Percentiles rank a stretch among this genome's conserved stretches.
Evolutionary conservation across 2,329 filamentous ascomycete species (phyloP).

Genomic region (Pseudocercospora pini-densiflorae): DNA sequence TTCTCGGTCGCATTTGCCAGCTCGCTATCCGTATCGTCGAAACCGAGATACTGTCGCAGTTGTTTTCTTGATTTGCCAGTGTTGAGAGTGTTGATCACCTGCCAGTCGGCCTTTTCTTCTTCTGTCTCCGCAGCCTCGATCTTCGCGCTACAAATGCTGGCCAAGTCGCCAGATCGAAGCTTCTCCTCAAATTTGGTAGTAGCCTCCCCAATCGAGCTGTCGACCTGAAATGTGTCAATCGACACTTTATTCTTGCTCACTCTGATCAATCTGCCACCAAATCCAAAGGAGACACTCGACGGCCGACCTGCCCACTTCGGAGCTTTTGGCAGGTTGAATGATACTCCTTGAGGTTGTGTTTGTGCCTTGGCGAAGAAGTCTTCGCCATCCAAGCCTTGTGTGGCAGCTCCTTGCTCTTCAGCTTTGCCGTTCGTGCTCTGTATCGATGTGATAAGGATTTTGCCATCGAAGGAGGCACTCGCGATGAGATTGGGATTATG

Average conservation of each 20-base stretch:
- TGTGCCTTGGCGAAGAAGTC: slow-evolving; percentile 97
- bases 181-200: slow-evolving; percentile 87
- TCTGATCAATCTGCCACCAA: slow-evolving; percentile 87
- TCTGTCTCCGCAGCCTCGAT: slow-evolving; percentile 77
- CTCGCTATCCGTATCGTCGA: slow-evolving; percentile 61
- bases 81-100: slow-evolving; percentile 86
- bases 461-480: slow-evolving; percentile 96
- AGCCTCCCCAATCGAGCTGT: slow-evolving; percentile 80
- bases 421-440: slow-evolving; percentile 86
- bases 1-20: slow-evolving; percentile 47
- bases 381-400: slow-evolving; percentile 76
- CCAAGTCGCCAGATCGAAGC: slow-evolving; percentile 76
- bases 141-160: slow-evolving; percentile 78
- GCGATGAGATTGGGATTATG: slow-evolving; percentile 90
- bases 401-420: slow-evolving; percentile 65
- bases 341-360: slow-evolving; percentile 85
- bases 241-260: slow-evolving; percentile 78
- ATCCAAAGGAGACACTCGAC: slow-evolving; percentile 87
- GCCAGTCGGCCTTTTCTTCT: slow-evolving; percentile 95
- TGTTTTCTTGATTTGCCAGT: slow-evolving; percentile 83
- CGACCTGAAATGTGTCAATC: slow-evolving; percentile 87
- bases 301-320: slow-evolving; percentile 91
- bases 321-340: slow-evolving; percentile 82
- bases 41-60: slow-evolving; percentile 89
- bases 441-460: slow-evolving; percentile 89